Conservation (phyloP, 78 protist species). For the slime mould (Dictyostelium discoideum) region dicty_2.7 NC_007089.4:4932501-4933000, state of each 20-base stretch:
- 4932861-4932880: neutral
- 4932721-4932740: slow-evolving; percentile 31
- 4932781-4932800: neutral
- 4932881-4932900: slow-evolving; percentile 3
- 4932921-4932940: slow-evolving; percentile 1
- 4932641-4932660: no score
- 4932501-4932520: neutral
- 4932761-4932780: slow-evolving; percentile 28
- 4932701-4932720: neutral
- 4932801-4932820: slow-evolving; percentile 13
- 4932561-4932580: neutral
- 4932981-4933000: slow-evolving; percentile 16
- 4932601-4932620: slow-evolving; percentile 49
- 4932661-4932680: no score
- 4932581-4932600: slow-evolving; percentile 12
- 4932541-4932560: neutral
- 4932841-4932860: neutral
- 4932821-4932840: slow-evolving; percentile 30
- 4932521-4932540: neutral
- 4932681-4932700: no score
- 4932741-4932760: neutral
- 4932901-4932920: neutral
- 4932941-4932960: slow-evolving; percentile 14
- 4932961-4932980: slow-evolving; percentile 27
- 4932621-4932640: neutral